Evolutionary conservation across 176 grass and related monocot species (phyloP), one percentile per base, ranked within the genome.

Genomic region (Juncus effusus): DNA sequence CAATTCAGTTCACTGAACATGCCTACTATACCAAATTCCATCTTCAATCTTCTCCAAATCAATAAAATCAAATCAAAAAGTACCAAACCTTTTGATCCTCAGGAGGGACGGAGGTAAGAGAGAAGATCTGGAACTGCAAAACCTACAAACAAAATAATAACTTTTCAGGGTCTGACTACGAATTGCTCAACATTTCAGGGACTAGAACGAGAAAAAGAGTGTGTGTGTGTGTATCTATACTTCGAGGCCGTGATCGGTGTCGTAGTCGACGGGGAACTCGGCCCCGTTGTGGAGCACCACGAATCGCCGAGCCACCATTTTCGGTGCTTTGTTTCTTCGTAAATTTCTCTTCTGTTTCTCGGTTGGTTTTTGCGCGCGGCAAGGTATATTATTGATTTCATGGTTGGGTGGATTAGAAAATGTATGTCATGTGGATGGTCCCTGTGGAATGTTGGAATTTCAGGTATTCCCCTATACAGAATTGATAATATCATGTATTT

Each of bases 71-170:
- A 71, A 54, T 42, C 54, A 47, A 47, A 47, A 47, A 9, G 4
- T 9, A 6, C 44, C 44, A 40, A 59, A 97, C 94, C 88, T 83
- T 83, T 71, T 97, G 94, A 65, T 84, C 75, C 14, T 93, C 88
- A 54, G 85, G 88, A n/a, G 75, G 82, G 42, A 93, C 82, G 47
- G 94, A 89, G 64, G 85, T 89, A 42, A 97, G 76, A 36, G 94
- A 93, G 78, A 93, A 97, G 52, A 97, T 92, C 73, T 93, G 88
- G 61, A 89, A 63, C 63, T 83, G 70, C 3, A 83, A 74, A 62
- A 83, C 47, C 81, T 59, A 47, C 45, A 60, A 7, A 11, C 4
- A 69, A 47, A 45, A 13, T 12, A 44, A 16, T 49, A 10, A 51
- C 4, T 28, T 28, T 28, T 28, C 40, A 10, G 9, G 3, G 28